Percentiles rank a stretch among this genome's conserved stretches.
phyloP scores from a whole-genome alignment of 2,329 filamentous ascomycete genomes.

The Macrophomina tecta region DNA sequence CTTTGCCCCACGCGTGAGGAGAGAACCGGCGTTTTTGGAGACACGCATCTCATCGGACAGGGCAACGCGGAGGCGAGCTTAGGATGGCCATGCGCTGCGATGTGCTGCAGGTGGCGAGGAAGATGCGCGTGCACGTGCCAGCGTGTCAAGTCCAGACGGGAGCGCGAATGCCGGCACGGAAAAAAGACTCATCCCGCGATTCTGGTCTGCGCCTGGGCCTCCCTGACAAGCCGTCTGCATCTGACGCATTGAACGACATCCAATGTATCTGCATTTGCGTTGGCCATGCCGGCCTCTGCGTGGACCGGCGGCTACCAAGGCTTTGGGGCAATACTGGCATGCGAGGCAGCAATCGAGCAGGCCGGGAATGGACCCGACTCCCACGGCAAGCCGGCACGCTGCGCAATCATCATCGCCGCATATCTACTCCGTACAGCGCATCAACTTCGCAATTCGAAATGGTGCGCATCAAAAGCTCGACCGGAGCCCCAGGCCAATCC shows the following conservation, averaged over 20 bases:
- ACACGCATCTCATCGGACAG: background rate
- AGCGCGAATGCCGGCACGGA: background rate
- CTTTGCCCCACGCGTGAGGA: background rate
- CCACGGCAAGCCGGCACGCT: background rate
- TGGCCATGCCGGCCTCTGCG: background rate
- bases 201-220: background rate
- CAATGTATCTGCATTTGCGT: slow-evolving; percentile 7
- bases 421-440: background rate
- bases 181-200: background rate
- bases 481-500: background rate
- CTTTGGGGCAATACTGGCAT: background rate
- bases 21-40: background rate
- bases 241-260: background rate
- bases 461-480: background rate
- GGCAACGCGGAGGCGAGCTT: no score
- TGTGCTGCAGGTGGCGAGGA: background rate
- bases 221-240: background rate
- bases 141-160: background rate
- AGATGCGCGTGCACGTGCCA: slow-evolving; percentile 6
- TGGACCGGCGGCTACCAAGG: background rate
- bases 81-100: no score
- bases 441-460: background rate
- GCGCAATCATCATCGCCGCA: background rate
- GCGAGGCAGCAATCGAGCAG: background rate
- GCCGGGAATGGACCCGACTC: background rate